Base-by-base conservation (phyloP, 257 asterid species). In the Nicotiana benthamiana region DNA sequence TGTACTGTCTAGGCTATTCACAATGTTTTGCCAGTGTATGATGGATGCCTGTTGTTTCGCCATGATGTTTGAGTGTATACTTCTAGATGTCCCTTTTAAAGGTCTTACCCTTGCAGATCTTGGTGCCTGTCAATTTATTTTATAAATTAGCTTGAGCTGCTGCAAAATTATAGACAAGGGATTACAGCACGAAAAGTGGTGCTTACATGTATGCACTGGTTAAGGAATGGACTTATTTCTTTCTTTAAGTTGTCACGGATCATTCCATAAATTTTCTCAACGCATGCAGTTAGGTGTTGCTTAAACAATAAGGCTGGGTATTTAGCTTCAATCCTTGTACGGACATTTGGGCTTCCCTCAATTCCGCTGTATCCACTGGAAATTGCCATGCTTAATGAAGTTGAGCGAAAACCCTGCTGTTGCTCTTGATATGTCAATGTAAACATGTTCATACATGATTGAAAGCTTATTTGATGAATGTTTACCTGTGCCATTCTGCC, bases 211-310 rank as follows among this genome's bases (percentile, higher is more conserved):
- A 94, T 94, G 60, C 97, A 92, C 87, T 91, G 82, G 87, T 88
- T 94, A 18, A 94, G 97, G 85, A 90, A 89, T 68, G 92, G 93
- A 53, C 91, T 87, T 85, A 92, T 94, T 85, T 94, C 97, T 88
- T 92, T 94, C 93, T 94, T 94, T 82, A 94, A 78, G 87, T 88
- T 87, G 83, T 94, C 98, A 7, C 97, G 98, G 81, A 92, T 91
- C 91, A 89, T 89, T 85, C 98, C 98, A 61, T 89, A 90, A 90
- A 92, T 88, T 88, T 94, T 94, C 90, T 94, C 97, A 77, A 91
- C 97, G 76, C 98, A 94, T 82, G 97, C 97, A 65, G 97, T 92
- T 79, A 94, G 83, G 85, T 94, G 97, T 86, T 94, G 98, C 90
- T 94, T 94, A 84, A 94, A 94, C 86, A 94, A 83, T 82, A 94